These are phyloP conservation scores for Acrodontium crateriforme DNA, from an alignment of 2,329 filamentous ascomycete genomes.

Conservation along the genomic window DNA sequence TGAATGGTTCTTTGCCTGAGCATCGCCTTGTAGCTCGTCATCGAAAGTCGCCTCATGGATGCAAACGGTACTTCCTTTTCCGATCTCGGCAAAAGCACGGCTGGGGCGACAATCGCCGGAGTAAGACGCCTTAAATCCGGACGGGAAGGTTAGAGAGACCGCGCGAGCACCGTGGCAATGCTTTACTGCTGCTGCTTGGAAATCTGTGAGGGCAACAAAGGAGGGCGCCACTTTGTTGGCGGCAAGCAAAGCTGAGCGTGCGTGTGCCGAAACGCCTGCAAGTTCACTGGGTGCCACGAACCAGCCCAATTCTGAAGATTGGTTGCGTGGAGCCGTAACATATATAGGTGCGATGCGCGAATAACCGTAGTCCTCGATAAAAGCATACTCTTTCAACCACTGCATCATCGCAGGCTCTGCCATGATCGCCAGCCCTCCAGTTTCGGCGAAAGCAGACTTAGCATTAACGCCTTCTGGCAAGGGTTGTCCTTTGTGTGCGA, in stretches of 20 bases:
- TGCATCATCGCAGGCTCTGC: constrained; percentile 57
- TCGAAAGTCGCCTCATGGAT: constrained; percentile 96
- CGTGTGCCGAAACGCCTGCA: constrained; percentile 7
- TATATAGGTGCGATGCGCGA: constrained; percentile 41
- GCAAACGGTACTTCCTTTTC: constrained; percentile 62
- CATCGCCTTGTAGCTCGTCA: constrained; percentile 66
- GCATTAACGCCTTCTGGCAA: constrained; percentile 10
- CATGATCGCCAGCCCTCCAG: constrained; percentile 45
- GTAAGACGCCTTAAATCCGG: constrained; percentile 76
- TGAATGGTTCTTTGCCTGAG: constrained; percentile 75
- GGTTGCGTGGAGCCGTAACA: constrained; percentile 21
- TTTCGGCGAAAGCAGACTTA: constrained; percentile 7
- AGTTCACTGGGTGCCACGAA: constrained; percentile 17
- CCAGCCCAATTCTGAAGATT: constrained; percentile 19
- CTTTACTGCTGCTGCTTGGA: constrained; percentile 53
- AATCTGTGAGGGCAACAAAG: constrained; percentile 47
- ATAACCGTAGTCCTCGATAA: constrained; percentile 64
- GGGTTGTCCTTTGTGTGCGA: constrained; percentile 33
- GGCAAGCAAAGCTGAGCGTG: constrained; percentile 15
- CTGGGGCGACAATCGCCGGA: constrained; percentile 87
- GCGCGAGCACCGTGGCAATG: constrained; percentile 75
- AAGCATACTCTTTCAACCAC: constrained; percentile 67
- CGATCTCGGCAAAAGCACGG: constrained; percentile 53
- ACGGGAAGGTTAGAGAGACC: constrained; percentile 61
- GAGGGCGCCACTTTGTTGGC: constrained; percentile 15